Evolutionary conservation across 164 flowering plant genomes (phyloP), one percentile per base, ranked within the genome.

Genomic region (Euptelea pleiosperma): DNA sequence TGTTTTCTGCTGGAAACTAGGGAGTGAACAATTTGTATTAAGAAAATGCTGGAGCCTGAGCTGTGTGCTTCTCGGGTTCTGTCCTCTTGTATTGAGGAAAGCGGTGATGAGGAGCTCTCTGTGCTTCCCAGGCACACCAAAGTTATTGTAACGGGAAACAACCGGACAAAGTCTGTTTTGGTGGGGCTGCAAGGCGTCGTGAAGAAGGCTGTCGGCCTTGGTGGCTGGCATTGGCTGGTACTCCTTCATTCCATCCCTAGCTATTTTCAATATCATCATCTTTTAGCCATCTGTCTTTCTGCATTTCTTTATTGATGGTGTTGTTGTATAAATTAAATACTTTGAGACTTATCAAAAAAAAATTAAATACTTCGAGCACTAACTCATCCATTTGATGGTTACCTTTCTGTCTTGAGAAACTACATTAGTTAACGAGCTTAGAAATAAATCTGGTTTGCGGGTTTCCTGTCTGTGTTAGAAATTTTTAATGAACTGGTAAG

Each of bases 211-310:
- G 98, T 91, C 60, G 98, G 98, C n/a, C 93, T 88, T 45, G 98
- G 98, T 62, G 98, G 98, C 41, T 92, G 98, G 98, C 98, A 92
- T 65, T 92, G 96, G 98, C 96, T 92, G 91, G 98, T 92, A 82
- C 4, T 24, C 29, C 56, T 30, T 52, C 6, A n/a, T 36, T 62
- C 40, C 53, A 43, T 55, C 14, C 22, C 15, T 35, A 12, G 57
- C 19, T 47, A 52, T 44, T 0, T n/a, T 37, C 18, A 26, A 12
- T 1, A 15, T 16, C 22, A 42, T 31, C 21, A 9, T 35, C 26
- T 8, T 36, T 19, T n/a, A 19, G 14, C 21, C 22, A 1, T 33
- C 12, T 33, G 19, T 34, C 25, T 52, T 19, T 8, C 7, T 21
- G n/a, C n/a, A n/a, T n/a, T n/a, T n/a, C n/a, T n/a, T n/a, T n/a